Evolutionary conservation across 2,329 filamentous ascomycete genomes (phyloP).

Genomic region (Helotiales sp.): DNA sequence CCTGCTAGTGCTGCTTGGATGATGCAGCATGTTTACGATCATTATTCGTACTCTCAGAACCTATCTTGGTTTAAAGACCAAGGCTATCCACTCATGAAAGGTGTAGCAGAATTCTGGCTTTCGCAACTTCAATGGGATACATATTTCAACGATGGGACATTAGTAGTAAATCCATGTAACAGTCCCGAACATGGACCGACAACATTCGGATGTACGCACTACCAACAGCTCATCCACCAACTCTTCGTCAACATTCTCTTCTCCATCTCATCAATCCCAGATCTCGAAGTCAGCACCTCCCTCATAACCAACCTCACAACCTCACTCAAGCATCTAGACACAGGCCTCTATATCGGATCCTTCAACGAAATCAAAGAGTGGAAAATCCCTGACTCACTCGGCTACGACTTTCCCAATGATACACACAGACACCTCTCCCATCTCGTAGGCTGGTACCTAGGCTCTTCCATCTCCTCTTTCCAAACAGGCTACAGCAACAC

Average conservation of each 20-base stretch:
- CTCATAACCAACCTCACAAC: slow-evolving; percentile 40
- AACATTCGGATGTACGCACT: neutral
- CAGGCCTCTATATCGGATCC: slow-evolving; percentile 47
- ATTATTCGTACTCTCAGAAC: slow-evolving; percentile 54
- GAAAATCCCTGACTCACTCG: slow-evolving; percentile 41
- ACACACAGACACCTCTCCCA: slow-evolving; percentile 56
- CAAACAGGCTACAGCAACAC: slow-evolving; percentile 43
- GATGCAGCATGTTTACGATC: slow-evolving; percentile 59
- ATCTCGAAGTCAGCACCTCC: slow-evolving; percentile 25
- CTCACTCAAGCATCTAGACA: slow-evolving; percentile 48
- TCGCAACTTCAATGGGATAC: slow-evolving; percentile 51
- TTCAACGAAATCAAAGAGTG: slow-evolving; percentile 50
- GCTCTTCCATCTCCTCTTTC: slow-evolving; percentile 48
- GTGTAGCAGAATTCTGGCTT: slow-evolving; percentile 56
- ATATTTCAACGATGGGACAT: slow-evolving; percentile 49
- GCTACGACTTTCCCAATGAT: slow-evolving; percentile 42
- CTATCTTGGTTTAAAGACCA: slow-evolving; percentile 44
- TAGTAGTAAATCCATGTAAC: slow-evolving; percentile 40
- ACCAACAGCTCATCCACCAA: neutral
- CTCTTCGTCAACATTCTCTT: slow-evolving; percentile 14
- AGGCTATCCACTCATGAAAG: slow-evolving; percentile 55
- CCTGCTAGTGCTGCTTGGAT: slow-evolving; percentile 56
- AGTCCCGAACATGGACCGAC: neutral
- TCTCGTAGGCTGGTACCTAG: slow-evolving; percentile 56
- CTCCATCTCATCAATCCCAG: slow-evolving; percentile 2